Evolutionary conservation across 2,329 filamentous ascomycete species (phyloP).

Genomic region (Cladosporium sp.): DNA sequence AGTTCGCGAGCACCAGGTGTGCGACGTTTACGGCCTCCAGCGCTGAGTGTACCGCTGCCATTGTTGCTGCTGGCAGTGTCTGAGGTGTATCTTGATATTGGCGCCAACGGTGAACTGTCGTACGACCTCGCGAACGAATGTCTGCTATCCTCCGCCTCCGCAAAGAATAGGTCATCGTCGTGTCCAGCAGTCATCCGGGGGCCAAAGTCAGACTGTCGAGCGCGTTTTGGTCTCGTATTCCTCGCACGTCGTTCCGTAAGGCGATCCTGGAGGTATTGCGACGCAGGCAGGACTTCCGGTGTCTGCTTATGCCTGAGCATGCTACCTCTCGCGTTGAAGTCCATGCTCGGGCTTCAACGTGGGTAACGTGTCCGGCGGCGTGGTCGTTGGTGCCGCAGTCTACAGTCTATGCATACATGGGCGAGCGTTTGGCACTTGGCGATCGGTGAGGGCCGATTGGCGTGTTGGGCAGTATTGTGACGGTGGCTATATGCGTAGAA

Average conservation of each 20-base stretch:
- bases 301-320: slow-evolving; percentile 7
- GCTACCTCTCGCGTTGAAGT: slow-evolving; percentile 5
- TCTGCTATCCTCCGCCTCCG: slow-evolving; percentile 27
- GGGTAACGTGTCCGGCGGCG: neutral
- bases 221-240: slow-evolving; percentile 28
- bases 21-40: slow-evolving; percentile 17
- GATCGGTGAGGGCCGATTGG: neutral
- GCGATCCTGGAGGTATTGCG: slow-evolving; percentile 32
- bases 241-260: slow-evolving; percentile 30
- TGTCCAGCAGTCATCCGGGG: slow-evolving; percentile 19
- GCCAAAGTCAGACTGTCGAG: slow-evolving; percentile 32
- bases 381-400: neutral
- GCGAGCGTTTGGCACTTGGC: neutral
- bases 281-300: slow-evolving; percentile 25
- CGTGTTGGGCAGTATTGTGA: slow-evolving; percentile 17
- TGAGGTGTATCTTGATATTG: slow-evolving; percentile 16
- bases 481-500: neutral
- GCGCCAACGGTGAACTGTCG: slow-evolving; percentile 27
- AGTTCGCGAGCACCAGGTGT: slow-evolving; percentile 61
- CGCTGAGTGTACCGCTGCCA: neutral
- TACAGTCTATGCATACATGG: slow-evolving; percentile 4
- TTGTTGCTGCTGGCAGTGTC: slow-evolving; percentile 19
- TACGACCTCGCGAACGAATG: slow-evolving; percentile 18
- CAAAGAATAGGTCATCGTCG: slow-evolving; percentile 35
- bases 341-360: slow-evolving; percentile 1